Conservation (phyloP, 495 filamentous ascomycete genomes). For the Penicillium fimorum region DNA sequence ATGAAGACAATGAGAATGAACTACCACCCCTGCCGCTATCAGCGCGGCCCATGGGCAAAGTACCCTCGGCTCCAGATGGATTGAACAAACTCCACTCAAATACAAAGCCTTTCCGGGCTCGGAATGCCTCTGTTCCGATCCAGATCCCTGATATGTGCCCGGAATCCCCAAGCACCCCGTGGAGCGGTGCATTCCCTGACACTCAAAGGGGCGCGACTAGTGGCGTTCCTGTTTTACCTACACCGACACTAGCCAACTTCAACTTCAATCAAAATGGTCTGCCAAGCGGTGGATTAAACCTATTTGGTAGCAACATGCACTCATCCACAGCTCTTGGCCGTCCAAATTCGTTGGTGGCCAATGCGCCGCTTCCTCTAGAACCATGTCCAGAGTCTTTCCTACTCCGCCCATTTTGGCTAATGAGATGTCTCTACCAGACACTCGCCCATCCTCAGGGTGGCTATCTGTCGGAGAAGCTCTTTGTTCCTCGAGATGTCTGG, state of each 20-base stretch:
- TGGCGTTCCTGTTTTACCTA: slow-evolving; percentile 64
- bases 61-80: slow-evolving; percentile 51
- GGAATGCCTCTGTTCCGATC: slow-evolving; percentile 75
- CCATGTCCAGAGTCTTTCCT: slow-evolving; percentile 86
- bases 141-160: slow-evolving; percentile 68
- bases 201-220: slow-evolving; percentile 44
- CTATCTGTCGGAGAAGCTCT: slow-evolving; percentile 85
- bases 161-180: slow-evolving; percentile 70
- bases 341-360: slow-evolving; percentile 57
- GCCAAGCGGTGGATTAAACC: slow-evolving; percentile 65
- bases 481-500: slow-evolving; percentile 92
- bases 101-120: slow-evolving; percentile 64
- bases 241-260: slow-evolving; percentile 59
- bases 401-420: slow-evolving; percentile 92
- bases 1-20: slow-evolving; percentile 41
- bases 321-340: slow-evolving; percentile 66
- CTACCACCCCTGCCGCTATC: slow-evolving; percentile 43
- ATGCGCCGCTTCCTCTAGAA: slow-evolving; percentile 74
- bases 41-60: slow-evolving; percentile 48
- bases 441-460: slow-evolving; percentile 87
- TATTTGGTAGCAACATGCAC: slow-evolving; percentile 85
- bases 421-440: slow-evolving; percentile 90
- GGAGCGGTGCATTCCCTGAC: slow-evolving; percentile 63
- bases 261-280: slow-evolving; percentile 55
- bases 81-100: slow-evolving; percentile 80